A percentile compares a stretch with the other conserved stretches of the same genome.
phyloP scores from a whole-genome alignment of 2,329 filamentous ascomycete genomes.

The Bipolaris bicolor region DNA sequence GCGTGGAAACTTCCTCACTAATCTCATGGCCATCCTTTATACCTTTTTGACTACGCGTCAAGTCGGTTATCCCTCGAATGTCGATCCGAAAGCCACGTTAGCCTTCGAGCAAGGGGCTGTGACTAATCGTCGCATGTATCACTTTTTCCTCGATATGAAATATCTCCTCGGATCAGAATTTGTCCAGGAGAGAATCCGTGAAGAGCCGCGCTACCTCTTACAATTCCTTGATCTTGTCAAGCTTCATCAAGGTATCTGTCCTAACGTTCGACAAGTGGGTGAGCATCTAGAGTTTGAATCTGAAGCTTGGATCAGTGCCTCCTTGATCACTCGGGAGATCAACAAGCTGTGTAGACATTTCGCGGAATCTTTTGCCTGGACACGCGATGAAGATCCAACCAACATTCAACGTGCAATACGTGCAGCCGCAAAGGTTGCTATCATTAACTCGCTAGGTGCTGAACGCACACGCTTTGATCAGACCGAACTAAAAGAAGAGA shows the following conservation, averaged over 20 bases:
- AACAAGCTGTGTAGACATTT: conserved; percentile 90
- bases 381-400: conserved; percentile 66
- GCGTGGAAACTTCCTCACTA: conserved; percentile 93
- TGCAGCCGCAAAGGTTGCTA: conserved; percentile 79
- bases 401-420: conserved; percentile 74
- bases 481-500: conserved; percentile 84
- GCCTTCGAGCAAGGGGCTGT: conserved; percentile 95
- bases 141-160: conserved; percentile 94
- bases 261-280: conserved; percentile 87
- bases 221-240: conserved; percentile 97
- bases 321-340: conserved; percentile 91
- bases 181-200: conserved; percentile 83
- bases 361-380: conserved; percentile 80
- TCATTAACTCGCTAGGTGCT: conserved; percentile 86
- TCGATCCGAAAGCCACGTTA: conserved; percentile 82
- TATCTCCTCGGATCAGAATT: conserved; percentile 88
- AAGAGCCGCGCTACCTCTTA: conserved; percentile 83
- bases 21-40: conserved; percentile 93
- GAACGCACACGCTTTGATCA: conserved; percentile 85
- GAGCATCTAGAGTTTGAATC: conserved; percentile 99
- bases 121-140: conserved; percentile 93
- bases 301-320: conserved; percentile 96
- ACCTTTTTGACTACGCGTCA: conserved; percentile 96
- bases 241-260: conserved; percentile 95
- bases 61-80: conserved; percentile 90